Evolutionary conservation across 768 basidiomycete genomes (phyloP), one percentile per base, ranked within the genome.

Genomic region (Suillus ampliporus): DNA sequence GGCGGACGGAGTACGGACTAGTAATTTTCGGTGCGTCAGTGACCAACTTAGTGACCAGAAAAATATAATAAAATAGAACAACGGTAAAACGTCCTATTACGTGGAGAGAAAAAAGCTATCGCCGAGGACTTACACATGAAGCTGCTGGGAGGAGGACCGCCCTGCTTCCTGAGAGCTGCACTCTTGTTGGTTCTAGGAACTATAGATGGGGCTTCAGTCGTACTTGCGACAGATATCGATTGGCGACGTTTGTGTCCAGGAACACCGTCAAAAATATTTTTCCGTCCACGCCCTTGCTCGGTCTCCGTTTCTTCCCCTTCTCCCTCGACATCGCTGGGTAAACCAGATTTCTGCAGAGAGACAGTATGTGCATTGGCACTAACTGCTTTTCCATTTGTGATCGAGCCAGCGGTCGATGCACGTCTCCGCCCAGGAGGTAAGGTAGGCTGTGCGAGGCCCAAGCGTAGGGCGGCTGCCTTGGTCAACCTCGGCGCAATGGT

Each of bases 161-260:
- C 73, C 38, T 83, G 81, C 72, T 82, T 83, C 54, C 81, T 73
- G 63, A 85, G 65, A 13, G 74, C 70, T 23, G 84, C 81, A 56
- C 80, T 82, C 66, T 65, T 75, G 65, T 84, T 85, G 38, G 74
- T 69, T 19, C 81, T 73, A 7, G 85, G 84, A 6, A 71, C 63
- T n/a, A 84, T 77, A 1, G 72, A 71, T 10, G 84, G 84, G 11
- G 79, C 66, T 56, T 61, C 61, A 61, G 70, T 72, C 11, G 78
- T 80, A 64, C 83, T 85, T 19, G 88, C 83, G 10, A 95, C 93
- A 7, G 85, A 74, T 64, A 95, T 88, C 15, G 84, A 85, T 71
- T 92, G 90, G 31, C 89, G 78, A 60, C 92, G 82, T 76, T 94
- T 94, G 69, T 95, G 92, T 0, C 92, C 92, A 6, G 93, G 92